Evolutionary conservation across 345 rosid genomes (phyloP).

Genomic region (Euclidium syriacum): DNA sequence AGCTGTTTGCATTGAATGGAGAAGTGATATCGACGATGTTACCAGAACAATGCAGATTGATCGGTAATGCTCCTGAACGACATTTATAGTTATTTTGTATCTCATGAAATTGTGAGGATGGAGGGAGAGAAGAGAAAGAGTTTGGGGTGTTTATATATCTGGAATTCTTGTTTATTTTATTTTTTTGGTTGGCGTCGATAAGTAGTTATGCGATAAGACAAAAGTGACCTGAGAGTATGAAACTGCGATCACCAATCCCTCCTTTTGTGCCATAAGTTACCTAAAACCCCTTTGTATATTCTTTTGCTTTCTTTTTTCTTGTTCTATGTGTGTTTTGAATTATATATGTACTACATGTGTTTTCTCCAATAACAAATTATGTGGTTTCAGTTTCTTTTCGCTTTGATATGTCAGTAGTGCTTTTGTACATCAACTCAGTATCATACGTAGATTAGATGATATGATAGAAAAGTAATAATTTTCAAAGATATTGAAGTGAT

Average conservation of each 20-base stretch:
- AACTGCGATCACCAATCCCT: conserved; percentile 9
- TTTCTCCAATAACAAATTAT: background rate
- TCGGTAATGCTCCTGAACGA: conserved; percentile 53
- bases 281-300: conserved; percentile 20
- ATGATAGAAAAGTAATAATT: no score
- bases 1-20: conserved; percentile 74
- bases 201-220: conserved; percentile 11
- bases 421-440: no score
- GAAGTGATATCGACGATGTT: conserved; percentile 74
- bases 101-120: conserved; percentile 13
- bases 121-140: background rate
- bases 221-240: conserved; percentile 7
- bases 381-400: background rate
- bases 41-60: conserved; percentile 94
- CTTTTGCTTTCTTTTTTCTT: background rate
- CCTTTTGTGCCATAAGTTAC: conserved; percentile 23
- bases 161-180: background rate
- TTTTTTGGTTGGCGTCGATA: conserved; percentile 14
- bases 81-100: conserved; percentile 33
- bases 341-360: conserved; percentile 18
- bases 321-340: conserved; percentile 18
- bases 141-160: conserved; percentile 20
- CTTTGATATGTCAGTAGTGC: background rate
- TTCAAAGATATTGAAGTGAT: background rate
- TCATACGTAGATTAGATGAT: no score